These are phyloP conservation scores for Crithidia brevicula DNA, from an alignment of 208 protist genomes.

Conservation along the genomic window DNA sequence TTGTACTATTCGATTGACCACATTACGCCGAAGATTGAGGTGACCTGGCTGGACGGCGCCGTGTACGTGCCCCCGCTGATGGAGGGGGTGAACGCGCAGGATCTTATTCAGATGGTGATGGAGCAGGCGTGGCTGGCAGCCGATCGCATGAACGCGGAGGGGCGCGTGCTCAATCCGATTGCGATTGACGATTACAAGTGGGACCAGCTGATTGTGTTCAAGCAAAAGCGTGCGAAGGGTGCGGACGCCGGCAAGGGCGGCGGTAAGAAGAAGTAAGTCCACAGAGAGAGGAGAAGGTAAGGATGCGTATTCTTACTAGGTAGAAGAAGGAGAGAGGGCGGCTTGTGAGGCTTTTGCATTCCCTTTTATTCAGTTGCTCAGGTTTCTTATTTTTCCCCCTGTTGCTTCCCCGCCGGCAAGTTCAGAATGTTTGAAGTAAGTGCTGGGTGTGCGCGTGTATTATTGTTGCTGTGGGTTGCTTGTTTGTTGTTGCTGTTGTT, in stretches of 20 bases:
- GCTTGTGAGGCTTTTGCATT: too few relatives aligned
- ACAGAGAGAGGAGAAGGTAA: too few relatives aligned
- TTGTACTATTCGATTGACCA: conserved; percentile 88
- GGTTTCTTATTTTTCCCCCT: background rate
- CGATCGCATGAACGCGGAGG: conserved; percentile 87
- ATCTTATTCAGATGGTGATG: conserved; percentile 93
- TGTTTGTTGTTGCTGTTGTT: background rate
- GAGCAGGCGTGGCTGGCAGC: conserved; percentile 88
- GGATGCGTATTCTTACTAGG: too few relatives aligned
- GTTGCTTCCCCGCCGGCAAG: background rate
- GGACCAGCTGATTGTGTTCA: conserved; percentile 89
- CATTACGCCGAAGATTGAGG: conserved; percentile 88
- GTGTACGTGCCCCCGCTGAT: conserved; percentile 84
- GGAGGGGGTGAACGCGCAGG: conserved; percentile 78
- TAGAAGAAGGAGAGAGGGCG: too few relatives aligned
- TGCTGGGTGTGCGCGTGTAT: too few relatives aligned
- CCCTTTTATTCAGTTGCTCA: too few relatives aligned
- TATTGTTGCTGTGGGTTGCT: background rate
- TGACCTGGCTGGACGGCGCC: conserved; percentile 89
- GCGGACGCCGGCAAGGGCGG: conserved; percentile 42
- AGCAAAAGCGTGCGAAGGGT: conserved; percentile 85
- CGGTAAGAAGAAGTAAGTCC: conserved; percentile 58
- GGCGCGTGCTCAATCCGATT: conserved; percentile 78
- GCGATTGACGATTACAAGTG: conserved; percentile 93
- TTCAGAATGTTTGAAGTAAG: background rate